phyloP scores from a whole-genome alignment of 257 asterid genomes.

The Solanum corneliomulleri region DNA sequence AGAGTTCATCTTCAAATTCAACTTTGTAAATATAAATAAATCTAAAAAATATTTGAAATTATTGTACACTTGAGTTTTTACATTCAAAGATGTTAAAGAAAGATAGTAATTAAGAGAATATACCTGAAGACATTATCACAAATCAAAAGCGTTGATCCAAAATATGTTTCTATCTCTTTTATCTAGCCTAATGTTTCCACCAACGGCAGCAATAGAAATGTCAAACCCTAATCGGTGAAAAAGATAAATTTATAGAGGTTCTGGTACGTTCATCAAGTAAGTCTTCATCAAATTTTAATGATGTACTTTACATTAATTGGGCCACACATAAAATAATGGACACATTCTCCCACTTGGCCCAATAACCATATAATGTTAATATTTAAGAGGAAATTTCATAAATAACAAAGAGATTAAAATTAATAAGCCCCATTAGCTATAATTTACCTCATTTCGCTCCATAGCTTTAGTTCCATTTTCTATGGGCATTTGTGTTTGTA shows the following conservation, averaged over 20 bases:
- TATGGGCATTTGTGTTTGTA: too few species aligned
- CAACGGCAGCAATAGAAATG: background rate
- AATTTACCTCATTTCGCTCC: too few species aligned
- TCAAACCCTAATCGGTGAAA: background rate
- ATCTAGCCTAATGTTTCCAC: background rate
- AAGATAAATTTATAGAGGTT: too few species aligned
- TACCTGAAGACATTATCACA: background rate
- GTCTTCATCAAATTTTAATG: background rate
- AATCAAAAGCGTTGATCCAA: background rate
- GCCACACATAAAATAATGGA: background rate
- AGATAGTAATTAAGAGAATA: background rate
- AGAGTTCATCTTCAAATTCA: background rate
- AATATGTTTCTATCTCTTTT: background rate
- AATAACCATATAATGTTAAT: too few species aligned
- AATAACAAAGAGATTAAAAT: too few species aligned
- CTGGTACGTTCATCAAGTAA: background rate
- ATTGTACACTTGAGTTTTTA: too few species aligned
- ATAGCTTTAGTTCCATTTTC: too few species aligned
- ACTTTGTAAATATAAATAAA: too few species aligned
- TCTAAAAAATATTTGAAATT: background rate
- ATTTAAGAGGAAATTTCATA: too few species aligned
- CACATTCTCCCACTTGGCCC: background rate
- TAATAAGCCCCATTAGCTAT: too few species aligned
- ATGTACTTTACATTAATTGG: background rate
- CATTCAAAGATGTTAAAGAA: too few species aligned